These are phyloP conservation scores for Hypoxylon sp. DNA, from an alignment of 2,329 filamentous ascomycete genomes.

Conservation along the genomic window DNA sequence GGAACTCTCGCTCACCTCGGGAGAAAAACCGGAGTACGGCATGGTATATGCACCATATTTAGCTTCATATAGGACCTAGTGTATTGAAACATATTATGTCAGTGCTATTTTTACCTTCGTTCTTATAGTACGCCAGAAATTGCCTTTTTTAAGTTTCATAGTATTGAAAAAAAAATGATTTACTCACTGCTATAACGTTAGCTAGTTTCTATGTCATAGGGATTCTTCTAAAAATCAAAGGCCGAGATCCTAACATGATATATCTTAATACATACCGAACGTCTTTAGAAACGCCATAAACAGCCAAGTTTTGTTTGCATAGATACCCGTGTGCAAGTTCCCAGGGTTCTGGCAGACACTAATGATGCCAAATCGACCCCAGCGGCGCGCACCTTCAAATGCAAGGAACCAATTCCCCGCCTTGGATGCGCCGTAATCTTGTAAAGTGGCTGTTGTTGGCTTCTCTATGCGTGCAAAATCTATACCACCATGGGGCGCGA, in stretches of 20 bases:
- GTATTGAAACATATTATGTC: too few relatives aligned
- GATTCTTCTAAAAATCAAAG: too few relatives aligned
- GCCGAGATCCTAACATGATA: too few relatives aligned
- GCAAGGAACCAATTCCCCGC: constrained; percentile 24
- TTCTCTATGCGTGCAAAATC: not conserved
- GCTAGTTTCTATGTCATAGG: too few relatives aligned
- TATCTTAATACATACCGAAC: not conserved
- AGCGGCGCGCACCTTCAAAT: constrained; percentile 18
- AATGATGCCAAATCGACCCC: constrained; percentile 21
- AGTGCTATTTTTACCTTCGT: too few relatives aligned
- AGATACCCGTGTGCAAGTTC: constrained; percentile 21
- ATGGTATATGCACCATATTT: constrained; percentile 34
- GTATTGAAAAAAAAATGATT: too few relatives aligned
- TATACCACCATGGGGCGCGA: not conserved
- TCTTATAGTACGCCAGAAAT: too few relatives aligned
- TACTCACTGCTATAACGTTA: too few relatives aligned
- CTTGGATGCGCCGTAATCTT: not conserved
- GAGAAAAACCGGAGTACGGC: constrained; percentile 21
- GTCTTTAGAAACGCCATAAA: constrained; percentile 9
- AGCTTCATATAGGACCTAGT: constrained; percentile 9
- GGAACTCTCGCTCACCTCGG: constrained; percentile 6
- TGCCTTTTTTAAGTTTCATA: too few relatives aligned
- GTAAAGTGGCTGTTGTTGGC: not conserved
- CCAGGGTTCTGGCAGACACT: constrained; percentile 30
- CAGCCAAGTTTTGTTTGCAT: constrained; percentile 14